Conservation (phyloP, 257 asterid species). For the Solanum arcanum region DNA sequence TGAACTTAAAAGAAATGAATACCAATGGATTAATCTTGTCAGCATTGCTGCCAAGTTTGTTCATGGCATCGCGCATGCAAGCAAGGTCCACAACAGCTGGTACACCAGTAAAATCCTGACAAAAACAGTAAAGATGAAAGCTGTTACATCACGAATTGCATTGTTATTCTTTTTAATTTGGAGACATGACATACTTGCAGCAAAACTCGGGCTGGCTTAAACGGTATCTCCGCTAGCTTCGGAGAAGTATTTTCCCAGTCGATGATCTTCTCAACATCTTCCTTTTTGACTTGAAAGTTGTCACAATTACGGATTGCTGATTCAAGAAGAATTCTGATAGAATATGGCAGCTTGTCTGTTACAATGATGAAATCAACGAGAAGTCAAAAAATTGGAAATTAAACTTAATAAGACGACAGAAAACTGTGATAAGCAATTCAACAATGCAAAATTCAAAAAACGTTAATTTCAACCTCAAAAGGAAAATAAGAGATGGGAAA, state of each 20-base stretch:
- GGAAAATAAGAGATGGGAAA: neutral
- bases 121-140: neutral
- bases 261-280: constrained; percentile 85
- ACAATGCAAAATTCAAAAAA: neutral
- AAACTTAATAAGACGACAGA: neutral
- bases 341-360: constrained; percentile 88
- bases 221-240: constrained; percentile 84
- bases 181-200: constrained; percentile 49
- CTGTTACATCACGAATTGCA: neutral
- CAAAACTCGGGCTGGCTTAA: constrained; percentile 95
- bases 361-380: neutral
- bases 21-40: constrained; percentile 97
- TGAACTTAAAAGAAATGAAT: constrained; percentile 5
- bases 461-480: neutral
- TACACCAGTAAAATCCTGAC: constrained; percentile 92
- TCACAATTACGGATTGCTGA: constrained; percentile 97
- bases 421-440: neutral
- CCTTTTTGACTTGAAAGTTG: constrained; percentile 82
- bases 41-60: constrained; percentile 82
- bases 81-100: constrained; percentile 96
- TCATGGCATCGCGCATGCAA: constrained; percentile 98
- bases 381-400: neutral
- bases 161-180: neutral
- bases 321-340: constrained; percentile 86
- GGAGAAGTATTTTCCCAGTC: constrained; percentile 90